Percentiles rank a stretch among this genome's conserved stretches.
Conservation (phyloP, 768 basidiomycete genomes). For the Nidularia sp. region DNA sequence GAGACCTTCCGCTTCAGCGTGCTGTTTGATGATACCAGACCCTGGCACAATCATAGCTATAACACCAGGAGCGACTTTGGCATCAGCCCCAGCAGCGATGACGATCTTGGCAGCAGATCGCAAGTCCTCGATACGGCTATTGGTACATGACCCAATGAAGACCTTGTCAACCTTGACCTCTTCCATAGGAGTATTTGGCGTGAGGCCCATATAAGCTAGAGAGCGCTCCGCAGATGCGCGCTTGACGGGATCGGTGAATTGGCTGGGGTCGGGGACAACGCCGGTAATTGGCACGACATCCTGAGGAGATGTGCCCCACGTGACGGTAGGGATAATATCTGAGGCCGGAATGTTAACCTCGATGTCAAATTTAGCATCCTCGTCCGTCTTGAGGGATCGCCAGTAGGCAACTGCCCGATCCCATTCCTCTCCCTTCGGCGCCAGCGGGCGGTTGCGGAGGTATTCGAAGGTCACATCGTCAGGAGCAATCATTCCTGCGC, state of each 20-base stretch:
- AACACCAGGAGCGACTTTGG: conserved; percentile 70
- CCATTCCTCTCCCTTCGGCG: conserved; percentile 84
- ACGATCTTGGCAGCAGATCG: conserved; percentile 81
- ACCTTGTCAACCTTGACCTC: conserved; percentile 82
- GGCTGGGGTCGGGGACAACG: conserved; percentile 70
- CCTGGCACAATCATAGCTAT: conserved; percentile 92
- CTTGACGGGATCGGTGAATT: conserved; percentile 59
- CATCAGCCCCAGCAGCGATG: conserved; percentile 66
- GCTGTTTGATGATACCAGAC: conserved; percentile 85
- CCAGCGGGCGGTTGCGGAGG: conserved; percentile 74
- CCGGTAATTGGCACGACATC: conserved; percentile 84
- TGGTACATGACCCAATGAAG: conserved; percentile 94
- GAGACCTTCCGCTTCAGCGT: conserved; percentile 86
- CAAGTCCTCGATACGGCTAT: conserved; percentile 90
- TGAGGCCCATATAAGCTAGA: conserved; percentile 84
- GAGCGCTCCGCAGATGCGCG: conserved; percentile 71
- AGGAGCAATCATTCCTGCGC: conserved; percentile 90
- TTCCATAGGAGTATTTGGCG: conserved; percentile 74
- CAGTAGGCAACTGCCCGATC: conserved; percentile 83
- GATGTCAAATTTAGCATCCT: conserved; percentile 80
- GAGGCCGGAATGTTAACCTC: conserved; percentile 77
- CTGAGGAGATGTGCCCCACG: conserved; percentile 92
- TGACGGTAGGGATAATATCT: conserved; percentile 86
- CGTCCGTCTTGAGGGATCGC: conserved; percentile 74
- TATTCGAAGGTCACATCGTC: conserved; percentile 86